These are phyloP conservation scores for Calycina herbarum DNA, from an alignment of 2,329 filamentous ascomycete genomes.

Conservation along the genomic window DNA sequence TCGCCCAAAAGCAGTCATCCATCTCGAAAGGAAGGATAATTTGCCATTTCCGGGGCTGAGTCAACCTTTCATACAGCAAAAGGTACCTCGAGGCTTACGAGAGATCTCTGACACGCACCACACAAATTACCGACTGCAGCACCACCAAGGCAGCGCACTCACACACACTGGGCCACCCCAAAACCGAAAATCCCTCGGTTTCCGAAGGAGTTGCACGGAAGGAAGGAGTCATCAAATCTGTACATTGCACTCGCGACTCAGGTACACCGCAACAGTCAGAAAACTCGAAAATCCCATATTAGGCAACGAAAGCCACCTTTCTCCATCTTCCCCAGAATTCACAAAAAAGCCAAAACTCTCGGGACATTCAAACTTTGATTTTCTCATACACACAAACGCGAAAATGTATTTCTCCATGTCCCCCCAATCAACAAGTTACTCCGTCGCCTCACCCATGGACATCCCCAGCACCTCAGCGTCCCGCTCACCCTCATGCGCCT, in stretches of 20 bases:
- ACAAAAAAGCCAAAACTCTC: too few species aligned
- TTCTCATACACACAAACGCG: too few species aligned
- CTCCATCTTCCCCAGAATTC: too few species aligned
- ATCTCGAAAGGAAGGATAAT: background rate
- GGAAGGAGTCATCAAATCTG: too few species aligned
- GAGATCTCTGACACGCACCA: background rate
- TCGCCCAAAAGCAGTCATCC: background rate
- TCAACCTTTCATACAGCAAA: background rate
- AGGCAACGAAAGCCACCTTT: too few species aligned
- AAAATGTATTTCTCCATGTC: slow-evolving; percentile 35
- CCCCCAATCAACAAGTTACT: slow-evolving; percentile 31
- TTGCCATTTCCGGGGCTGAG: background rate
- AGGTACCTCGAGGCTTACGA: background rate
- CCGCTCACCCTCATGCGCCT: slow-evolving; percentile 47
- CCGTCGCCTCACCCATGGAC: slow-evolving; percentile 30
- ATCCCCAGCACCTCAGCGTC: slow-evolving; percentile 30
- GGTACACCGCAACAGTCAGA: background rate
- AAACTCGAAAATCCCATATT: background rate
- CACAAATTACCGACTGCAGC: background rate
- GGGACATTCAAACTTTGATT: too few species aligned
- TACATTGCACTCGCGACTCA: too few species aligned
- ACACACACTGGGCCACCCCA: background rate
- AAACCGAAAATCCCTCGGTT: background rate
- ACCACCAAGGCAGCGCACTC: background rate
- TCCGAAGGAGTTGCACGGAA: too few species aligned